These are phyloP conservation scores for Ganoderma lingzhi DNA, from an alignment of 1,284 basidiomycete genomes.

Conservation along the genomic window DNA sequence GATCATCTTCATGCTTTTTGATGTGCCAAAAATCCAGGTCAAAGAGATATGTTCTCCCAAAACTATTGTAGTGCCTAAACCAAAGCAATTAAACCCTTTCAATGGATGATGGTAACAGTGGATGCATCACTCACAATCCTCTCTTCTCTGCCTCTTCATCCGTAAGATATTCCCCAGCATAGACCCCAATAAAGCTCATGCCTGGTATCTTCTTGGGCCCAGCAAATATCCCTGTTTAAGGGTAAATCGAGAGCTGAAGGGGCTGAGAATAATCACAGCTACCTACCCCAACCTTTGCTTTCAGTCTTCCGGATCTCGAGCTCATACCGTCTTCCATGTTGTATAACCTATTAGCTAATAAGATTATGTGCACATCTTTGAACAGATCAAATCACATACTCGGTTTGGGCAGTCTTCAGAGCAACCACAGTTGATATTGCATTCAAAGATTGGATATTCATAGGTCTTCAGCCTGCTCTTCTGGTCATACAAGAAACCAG, in stretches of 20 bases:
- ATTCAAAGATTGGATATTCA: conserved; percentile 84
- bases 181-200: conserved; percentile 84
- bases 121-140: conserved; percentile 60
- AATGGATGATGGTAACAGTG: conserved; percentile 3
- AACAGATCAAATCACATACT: conserved; percentile 52
- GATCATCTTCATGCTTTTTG: conserved; percentile 42
- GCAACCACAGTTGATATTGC: conserved; percentile 85
- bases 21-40: conserved; percentile 83
- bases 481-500: conserved; percentile 74
- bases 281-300: conserved; percentile 83
- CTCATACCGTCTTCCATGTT: conserved; percentile 73
- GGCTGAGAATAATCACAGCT: conserved; percentile 21
- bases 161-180: conserved; percentile 84
- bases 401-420: conserved; percentile 83
- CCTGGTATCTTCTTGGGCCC: conserved; percentile 66
- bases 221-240: conserved; percentile 68
- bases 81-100: conserved; percentile 20
- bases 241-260: neutral
- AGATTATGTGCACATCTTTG: neutral
- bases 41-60: conserved; percentile 87
- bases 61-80: conserved; percentile 74
- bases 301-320: conserved; percentile 74
- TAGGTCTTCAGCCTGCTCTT: conserved; percentile 58
- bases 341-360: conserved; percentile 68
- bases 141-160: conserved; percentile 73